A percentile compares a stretch with the other conserved stretches of the same genome.
These are phyloP conservation scores for Sporodiniella umbellata DNA, from an alignment of 371 early-diverging fungal genomes.

Conservation along the genomic window DNA sequence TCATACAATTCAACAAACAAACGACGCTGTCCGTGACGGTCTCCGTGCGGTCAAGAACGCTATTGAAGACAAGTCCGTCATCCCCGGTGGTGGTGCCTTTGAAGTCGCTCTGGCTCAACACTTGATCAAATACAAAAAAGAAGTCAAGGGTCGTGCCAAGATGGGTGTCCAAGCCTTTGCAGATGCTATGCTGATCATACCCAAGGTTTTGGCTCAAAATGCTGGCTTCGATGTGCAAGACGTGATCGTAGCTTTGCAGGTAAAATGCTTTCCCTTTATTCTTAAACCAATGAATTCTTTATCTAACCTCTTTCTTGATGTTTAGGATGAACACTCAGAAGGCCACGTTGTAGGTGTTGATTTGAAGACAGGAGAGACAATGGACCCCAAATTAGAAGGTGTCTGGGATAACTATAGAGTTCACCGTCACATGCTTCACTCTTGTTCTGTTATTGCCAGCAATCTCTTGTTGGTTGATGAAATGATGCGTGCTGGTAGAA, in stretches of 20 bases:
- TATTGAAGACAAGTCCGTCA: constrained; percentile 88
- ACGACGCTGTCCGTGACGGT: constrained; percentile 98
- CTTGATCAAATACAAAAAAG: constrained; percentile 81
- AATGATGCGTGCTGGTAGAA: constrained; percentile 95
- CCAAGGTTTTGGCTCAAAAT: constrained; percentile 95
- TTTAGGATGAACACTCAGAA: constrained; percentile 84
- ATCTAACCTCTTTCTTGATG: too few relatives aligned
- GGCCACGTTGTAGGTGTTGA: constrained; percentile 94
- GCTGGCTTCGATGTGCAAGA: constrained; percentile 98
- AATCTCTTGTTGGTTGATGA: constrained; percentile 99
- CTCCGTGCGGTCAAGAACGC: constrained; percentile 97
- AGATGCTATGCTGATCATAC: constrained; percentile 94
- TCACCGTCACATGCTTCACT: constrained; percentile 93
- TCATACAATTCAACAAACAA: constrained; percentile 94
- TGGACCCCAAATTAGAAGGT: constrained; percentile 92
- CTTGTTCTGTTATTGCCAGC: constrained; percentile 94
- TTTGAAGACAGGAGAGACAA: constrained; percentile 90
- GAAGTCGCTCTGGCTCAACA: constrained; percentile 86
- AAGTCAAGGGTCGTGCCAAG: constrained; percentile 92
- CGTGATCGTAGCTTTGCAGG: constrained; percentile 87
- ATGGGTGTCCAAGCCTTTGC: constrained; percentile 97
- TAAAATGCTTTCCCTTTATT: too few relatives aligned
- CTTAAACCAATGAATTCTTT: too few relatives aligned
- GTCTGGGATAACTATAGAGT: constrained; percentile 99
- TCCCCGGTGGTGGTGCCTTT: constrained; percentile 98